These are phyloP conservation scores for Przewalskia tangutica DNA, from an alignment of 257 asterid genomes.

Conservation along the genomic window DNA sequence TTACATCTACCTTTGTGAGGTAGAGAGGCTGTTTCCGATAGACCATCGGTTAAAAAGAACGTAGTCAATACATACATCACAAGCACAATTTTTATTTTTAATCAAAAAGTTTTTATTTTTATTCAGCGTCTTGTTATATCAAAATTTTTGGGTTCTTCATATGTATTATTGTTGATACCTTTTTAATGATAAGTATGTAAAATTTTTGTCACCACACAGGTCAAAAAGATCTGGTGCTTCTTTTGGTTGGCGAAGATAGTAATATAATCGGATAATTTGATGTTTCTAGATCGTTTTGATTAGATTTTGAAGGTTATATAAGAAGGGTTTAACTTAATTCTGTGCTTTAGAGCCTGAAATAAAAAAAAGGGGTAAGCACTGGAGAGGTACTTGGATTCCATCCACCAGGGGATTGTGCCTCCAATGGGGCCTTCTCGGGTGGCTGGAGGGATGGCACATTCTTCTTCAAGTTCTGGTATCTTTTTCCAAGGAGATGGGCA, in stretches of 20 bases:
- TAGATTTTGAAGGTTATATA: not conserved
- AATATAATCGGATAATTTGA: not conserved
- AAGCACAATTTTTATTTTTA: not conserved
- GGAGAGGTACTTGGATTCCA: constrained; percentile 31
- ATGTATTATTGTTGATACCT: not conserved
- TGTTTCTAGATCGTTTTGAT: not conserved
- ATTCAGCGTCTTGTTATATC: not conserved
- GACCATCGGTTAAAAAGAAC: no score
- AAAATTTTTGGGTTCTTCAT: not conserved
- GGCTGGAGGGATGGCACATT: constrained; percentile 70
- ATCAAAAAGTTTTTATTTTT: not conserved
- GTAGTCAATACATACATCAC: no score
- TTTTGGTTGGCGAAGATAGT: constrained; percentile 9
- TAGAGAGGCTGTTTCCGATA: no score
- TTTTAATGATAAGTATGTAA: not conserved
- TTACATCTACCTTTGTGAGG: no score
- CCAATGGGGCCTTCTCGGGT: constrained; percentile 64
- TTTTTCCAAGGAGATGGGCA: constrained; percentile 75
- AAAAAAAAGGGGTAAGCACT: constrained; percentile 18
- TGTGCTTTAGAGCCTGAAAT: not conserved
- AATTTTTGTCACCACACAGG: not conserved
- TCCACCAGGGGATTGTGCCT: constrained; percentile 28
- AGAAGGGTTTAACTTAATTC: not conserved
- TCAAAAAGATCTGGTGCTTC: not conserved
- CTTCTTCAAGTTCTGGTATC: constrained; percentile 77